These are phyloP conservation scores for Fusarium sterilihyphosum DNA, from an alignment of 2,329 filamentous ascomycete genomes.

Conservation along the genomic window DNA sequence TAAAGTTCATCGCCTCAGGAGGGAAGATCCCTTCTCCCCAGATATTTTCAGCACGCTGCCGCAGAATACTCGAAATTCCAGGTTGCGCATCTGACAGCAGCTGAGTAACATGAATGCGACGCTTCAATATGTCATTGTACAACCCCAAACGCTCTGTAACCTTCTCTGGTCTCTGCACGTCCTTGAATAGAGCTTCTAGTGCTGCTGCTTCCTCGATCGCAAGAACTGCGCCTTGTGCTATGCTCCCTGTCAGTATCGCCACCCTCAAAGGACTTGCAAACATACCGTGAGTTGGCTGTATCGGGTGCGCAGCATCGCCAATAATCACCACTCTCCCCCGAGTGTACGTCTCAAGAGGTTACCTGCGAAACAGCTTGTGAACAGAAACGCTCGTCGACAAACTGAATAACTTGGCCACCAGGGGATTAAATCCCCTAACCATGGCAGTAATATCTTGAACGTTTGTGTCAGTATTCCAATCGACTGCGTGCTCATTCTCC, in stretches of 20 bases:
- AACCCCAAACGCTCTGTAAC: accelerated
- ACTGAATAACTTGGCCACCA: neutral
- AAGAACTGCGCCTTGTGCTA: neutral
- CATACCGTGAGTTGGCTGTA: neutral
- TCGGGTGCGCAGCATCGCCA: neutral
- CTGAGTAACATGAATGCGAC: neutral
- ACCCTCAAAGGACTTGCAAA: accelerated
- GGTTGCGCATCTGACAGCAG: neutral
- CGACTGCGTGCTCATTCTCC: neutral
- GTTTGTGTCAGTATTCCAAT: neutral
- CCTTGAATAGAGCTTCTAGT: neutral
- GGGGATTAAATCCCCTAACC: neutral
- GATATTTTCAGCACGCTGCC: neutral
- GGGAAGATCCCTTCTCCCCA: neutral
- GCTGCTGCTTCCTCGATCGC: neutral
- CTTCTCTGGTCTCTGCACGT: accelerated
- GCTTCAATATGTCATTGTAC: neutral
- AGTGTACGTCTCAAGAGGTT: neutral
- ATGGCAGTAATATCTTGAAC: neutral
- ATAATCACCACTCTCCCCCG: neutral
- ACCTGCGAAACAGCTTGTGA: neutral
- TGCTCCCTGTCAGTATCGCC: accelerated
- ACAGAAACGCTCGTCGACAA: neutral
- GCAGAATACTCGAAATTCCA: neutral
- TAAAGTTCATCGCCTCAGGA: neutral